These are phyloP conservation scores for Parathielavia appendiculata DNA, from an alignment of 495 filamentous ascomycete species.

Conservation along the genomic window DNA sequence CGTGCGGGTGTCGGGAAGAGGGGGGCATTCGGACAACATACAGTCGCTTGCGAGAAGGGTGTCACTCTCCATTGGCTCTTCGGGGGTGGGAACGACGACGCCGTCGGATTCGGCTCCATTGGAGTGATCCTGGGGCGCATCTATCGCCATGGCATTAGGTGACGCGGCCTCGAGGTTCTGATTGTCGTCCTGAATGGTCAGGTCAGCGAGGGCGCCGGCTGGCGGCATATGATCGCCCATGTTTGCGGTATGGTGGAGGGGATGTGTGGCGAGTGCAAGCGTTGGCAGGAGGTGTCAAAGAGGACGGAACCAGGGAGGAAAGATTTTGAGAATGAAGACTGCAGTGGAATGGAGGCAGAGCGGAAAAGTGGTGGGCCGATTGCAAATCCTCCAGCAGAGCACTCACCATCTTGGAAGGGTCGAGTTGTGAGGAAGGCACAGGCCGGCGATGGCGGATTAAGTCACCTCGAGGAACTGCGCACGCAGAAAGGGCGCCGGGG, in stretches of 20 bases:
- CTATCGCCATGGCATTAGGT: conserved; percentile 63
- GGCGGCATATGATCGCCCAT: conserved; percentile 23
- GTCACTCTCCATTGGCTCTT: conserved; percentile 38
- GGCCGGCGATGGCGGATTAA: conserved; percentile 1
- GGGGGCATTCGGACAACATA: conserved; percentile 34
- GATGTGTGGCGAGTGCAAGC: background rate
- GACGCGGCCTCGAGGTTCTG: conserved; percentile 35
- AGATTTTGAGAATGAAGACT: background rate
- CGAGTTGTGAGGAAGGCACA: conserved; percentile 8
- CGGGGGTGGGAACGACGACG: conserved; percentile 77
- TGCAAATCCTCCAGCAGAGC: background rate
- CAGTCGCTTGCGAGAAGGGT: conserved; percentile 60
- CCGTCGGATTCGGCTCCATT: conserved; percentile 71
- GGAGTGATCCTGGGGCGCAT: conserved; percentile 61
- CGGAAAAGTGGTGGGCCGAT: background rate
- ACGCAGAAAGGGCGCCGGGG: background rate
- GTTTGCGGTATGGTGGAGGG: background rate
- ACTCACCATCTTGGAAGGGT: conserved; percentile 17
- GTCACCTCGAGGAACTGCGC: background rate
- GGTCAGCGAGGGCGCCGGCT: conserved; percentile 25
- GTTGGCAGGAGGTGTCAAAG: background rate
- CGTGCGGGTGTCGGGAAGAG: background rate
- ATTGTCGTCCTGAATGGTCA: conserved; percentile 31
- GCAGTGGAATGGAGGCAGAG: background rate
- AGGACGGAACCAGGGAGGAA: background rate